Conservation (phyloP, 805 yeast genomes). For the Kregervanrija fluxuum region DNA sequence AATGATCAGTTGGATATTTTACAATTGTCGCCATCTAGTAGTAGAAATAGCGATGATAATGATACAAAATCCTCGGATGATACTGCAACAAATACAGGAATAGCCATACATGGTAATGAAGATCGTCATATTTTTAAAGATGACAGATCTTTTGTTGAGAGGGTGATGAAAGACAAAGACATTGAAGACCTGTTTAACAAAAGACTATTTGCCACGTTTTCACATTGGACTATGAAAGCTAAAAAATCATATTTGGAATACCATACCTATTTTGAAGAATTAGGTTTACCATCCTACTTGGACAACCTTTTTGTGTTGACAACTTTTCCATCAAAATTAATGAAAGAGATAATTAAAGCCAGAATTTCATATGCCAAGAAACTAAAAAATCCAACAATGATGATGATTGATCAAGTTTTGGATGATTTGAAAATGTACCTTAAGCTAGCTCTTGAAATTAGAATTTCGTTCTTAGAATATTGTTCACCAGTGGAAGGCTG, state of each 20-base stretch:
- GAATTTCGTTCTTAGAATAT: constrained; percentile 57
- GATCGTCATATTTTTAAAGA: constrained; percentile 41
- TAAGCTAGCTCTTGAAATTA: constrained; percentile 65
- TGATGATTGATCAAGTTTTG: constrained; percentile 93
- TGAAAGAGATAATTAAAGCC: constrained; percentile 69
- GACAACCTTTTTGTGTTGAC: constrained; percentile 59
- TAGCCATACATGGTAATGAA: background rate
- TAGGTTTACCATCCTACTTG: constrained; percentile 70
- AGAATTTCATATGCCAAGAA: constrained; percentile 73
- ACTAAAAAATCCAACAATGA: constrained; percentile 78
- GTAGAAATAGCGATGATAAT: too few species aligned
- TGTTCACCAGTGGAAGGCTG: constrained; percentile 58
- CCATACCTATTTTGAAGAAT: constrained; percentile 51
- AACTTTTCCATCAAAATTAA: constrained; percentile 69
- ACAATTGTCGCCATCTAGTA: constrained; percentile 8
- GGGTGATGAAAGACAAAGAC: constrained; percentile 73
- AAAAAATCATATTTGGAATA: constrained; percentile 62
- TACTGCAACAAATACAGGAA: background rate
- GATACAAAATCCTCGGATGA: background rate
- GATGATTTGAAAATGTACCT: constrained; percentile 77
- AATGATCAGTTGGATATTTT: constrained; percentile 68
- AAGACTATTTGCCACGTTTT: constrained; percentile 58
- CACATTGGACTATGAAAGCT: constrained; percentile 79
- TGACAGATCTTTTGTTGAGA: constrained; percentile 71
- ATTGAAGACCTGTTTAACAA: constrained; percentile 63